These are phyloP conservation scores for Lepraria neglecta DNA, from an alignment of 495 filamentous ascomycete genomes.

Conservation along the genomic window DNA sequence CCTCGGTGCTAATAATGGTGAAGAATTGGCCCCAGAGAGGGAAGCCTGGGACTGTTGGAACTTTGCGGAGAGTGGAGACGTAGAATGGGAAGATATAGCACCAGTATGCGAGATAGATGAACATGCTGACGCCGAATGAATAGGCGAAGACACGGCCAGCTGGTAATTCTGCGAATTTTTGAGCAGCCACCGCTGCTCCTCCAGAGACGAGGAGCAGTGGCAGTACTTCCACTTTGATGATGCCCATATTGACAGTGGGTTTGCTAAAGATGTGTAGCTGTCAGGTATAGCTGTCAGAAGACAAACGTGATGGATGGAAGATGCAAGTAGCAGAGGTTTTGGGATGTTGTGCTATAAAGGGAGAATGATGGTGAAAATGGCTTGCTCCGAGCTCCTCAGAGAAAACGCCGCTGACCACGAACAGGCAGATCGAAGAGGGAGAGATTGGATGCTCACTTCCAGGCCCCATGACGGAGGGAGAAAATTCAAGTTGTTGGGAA, in stretches of 20 bases:
- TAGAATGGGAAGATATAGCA: conserved; percentile 40
- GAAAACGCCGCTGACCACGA: conserved; percentile 4
- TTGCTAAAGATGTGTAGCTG: neutral
- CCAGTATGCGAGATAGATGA: conserved; percentile 29
- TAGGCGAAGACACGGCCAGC: conserved; percentile 15
- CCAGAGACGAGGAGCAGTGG: conserved; percentile 17
- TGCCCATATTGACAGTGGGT: conserved; percentile 14
- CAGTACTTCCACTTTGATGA: conserved; percentile 17
- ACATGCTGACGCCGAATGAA: conserved; percentile 24
- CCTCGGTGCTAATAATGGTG: conserved; percentile 36
- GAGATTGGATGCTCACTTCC: neutral
- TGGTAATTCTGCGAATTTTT: conserved; percentile 14
- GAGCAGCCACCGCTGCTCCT: conserved; percentile 13
- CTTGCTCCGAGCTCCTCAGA: neutral
- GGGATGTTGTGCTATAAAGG: neutral
- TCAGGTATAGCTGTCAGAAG: neutral
- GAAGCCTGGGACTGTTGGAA: conserved; percentile 40
- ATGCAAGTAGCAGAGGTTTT: neutral
- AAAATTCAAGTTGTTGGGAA: neutral
- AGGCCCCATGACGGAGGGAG: neutral
- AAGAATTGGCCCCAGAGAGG: conserved; percentile 42
- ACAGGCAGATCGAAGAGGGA: neutral
- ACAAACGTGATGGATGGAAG: neutral
- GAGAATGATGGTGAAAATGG: neutral
- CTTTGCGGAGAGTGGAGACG: conserved; percentile 38